Base-by-base conservation (phyloP, 768 basidiomycete genomes). In the Psilocybe cyanescens region DNA sequence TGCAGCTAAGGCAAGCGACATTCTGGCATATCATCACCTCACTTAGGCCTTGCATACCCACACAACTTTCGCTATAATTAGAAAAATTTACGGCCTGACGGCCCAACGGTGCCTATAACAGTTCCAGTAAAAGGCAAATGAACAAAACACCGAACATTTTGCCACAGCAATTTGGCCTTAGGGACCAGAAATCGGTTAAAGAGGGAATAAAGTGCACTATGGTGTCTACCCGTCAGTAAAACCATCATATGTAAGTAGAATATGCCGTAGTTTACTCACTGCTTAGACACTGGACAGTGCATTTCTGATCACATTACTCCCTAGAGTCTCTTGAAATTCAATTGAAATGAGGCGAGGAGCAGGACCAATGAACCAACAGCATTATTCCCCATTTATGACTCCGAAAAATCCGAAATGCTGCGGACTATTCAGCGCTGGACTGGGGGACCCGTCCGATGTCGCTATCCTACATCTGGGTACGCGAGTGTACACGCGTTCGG, bases 71-170 rank as follows among this genome's bases (percentile, higher is more conserved):
- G 39, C 31, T 41, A 56, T 56, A 45, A 46, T 56, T 56, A 56
- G 39, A 46, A 39, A 29, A 17, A 16, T 19, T 16, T 14, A 56
- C 55, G 55, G 55, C 55, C 44, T 56, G 29, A 45, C 55, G 55
- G 55, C 55, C 45, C 39, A 41, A 44, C 39, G 55, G 55, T 56
- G 55, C 55, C 55, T 56, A 46, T 56, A 56, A 45, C 55, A 12
- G 45, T 28, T 56, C 55, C 55, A 45, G 8, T 17, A 56, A 56
- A 56, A 39, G 55, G 17, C 29, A 56, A 56, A 44, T 19, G 19
- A 41, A 29, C 3, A 29, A n/a, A 30, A 55, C 29, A 30, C 37
- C 54, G 54, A 55, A 41, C 41, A 56, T 44, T 16, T 46, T n/a
- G 41, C 55, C 28, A 30, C n/a, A 30, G 41, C 31, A 56, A 56